These are phyloP conservation scores for Meredithiella fracta DNA, from an alignment of 2,329 filamentous ascomycete species.

Conservation along the genomic window DNA sequence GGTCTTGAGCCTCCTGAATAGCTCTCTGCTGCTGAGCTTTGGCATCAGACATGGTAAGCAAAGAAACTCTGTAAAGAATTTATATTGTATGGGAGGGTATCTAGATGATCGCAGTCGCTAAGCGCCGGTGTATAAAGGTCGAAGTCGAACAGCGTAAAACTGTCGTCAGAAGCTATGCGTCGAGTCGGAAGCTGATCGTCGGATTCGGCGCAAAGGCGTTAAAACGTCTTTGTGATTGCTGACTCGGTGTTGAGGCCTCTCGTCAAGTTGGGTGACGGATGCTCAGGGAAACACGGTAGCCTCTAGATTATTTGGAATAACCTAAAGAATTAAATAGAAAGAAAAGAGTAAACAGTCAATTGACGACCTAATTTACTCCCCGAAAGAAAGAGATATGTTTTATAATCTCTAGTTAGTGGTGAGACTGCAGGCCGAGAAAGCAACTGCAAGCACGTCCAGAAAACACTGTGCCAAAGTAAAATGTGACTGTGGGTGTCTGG, in stretches of 20 bases:
- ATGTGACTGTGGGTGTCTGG: no score
- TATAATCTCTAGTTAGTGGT: no score
- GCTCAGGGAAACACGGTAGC: no score
- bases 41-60: constrained; percentile 19
- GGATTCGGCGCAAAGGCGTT: not conserved
- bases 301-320: no score
- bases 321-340: no score
- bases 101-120: not conserved
- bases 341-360: no score
- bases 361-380: no score
- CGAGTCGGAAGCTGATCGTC: not conserved
- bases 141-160: not conserved
- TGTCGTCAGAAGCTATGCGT: not conserved
- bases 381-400: no score
- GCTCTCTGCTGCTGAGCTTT: constrained; percentile 74
- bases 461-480: no score
- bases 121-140: not conserved
- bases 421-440: no score
- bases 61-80: constrained; percentile 2
- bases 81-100: not conserved
- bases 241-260: not conserved
- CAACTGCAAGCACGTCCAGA: no score
- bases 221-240: not conserved
- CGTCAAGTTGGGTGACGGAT: no score
- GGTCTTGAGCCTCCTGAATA: constrained; percentile 59